Evolutionary conservation across 768 basidiomycete genomes (phyloP).

Genomic region (Podaxis sp.): DNA sequence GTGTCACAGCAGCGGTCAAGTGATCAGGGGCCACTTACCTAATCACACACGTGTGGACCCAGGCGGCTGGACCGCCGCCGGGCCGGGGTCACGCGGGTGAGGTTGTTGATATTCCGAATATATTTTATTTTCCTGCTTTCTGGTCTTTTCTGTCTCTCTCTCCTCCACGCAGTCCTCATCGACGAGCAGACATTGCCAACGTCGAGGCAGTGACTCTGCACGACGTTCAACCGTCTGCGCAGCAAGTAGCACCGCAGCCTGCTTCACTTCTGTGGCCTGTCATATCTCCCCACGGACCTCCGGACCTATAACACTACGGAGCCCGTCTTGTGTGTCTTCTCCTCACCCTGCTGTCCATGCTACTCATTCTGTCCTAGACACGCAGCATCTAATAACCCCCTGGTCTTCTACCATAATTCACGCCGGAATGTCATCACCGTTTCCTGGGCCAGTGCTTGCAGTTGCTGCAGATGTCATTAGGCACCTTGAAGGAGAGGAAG

Average conservation of each 20-base stretch:
- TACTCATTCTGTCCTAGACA: not conserved
- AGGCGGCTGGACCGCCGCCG: constrained; percentile 15
- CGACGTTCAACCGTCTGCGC: not conserved
- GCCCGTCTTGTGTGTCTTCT: not conserved
- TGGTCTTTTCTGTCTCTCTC: not conserved
- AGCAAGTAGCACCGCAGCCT: not conserved
- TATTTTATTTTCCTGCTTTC: constrained; percentile 9
- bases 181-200: constrained; percentile 3
- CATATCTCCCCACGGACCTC: constrained; percentile 6
- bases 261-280: not conserved
- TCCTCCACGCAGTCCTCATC: not conserved
- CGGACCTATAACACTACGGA: not conserved
- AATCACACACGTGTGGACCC: constrained; percentile 14
- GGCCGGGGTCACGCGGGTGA: constrained; percentile 14
- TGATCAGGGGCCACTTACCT: constrained; percentile 6
- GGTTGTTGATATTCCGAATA: constrained; percentile 1
- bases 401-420: not conserved
- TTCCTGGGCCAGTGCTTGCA: constrained; percentile 66
- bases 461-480: constrained; percentile 64
- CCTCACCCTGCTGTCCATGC: not conserved
- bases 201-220: not conserved
- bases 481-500: constrained; percentile 67
- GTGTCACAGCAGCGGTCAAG: constrained; percentile 11
- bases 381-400: not conserved
- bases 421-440: constrained; percentile 42